These are phyloP conservation scores for Pythium biforme DNA, from an alignment of 352 stramenopile genomes.

Conservation along the genomic window DNA sequence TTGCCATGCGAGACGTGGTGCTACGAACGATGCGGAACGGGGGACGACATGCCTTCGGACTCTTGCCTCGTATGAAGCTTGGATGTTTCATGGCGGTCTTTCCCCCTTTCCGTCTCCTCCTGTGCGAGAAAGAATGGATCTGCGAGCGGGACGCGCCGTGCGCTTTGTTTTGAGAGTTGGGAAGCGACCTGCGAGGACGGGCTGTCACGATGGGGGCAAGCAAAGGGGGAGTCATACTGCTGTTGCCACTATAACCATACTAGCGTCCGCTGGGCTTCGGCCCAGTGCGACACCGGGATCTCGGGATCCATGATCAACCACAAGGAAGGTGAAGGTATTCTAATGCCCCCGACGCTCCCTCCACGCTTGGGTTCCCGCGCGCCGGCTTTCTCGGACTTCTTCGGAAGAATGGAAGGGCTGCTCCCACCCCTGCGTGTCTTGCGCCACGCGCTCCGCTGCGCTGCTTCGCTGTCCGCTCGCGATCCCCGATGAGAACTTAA, in stretches of 20 bases:
- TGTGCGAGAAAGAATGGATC: slow-evolving; percentile 25
- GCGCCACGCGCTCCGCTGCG: slow-evolving; percentile 18
- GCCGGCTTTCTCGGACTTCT: not conserved
- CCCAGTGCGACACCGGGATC: slow-evolving; percentile 60
- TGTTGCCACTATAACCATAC: slow-evolving; percentile 24
- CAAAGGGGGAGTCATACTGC: not conserved
- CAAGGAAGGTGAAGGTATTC: slow-evolving; percentile 77
- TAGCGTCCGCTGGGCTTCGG: slow-evolving; percentile 37
- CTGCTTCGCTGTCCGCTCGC: not conserved
- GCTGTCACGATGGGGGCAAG: not conserved
- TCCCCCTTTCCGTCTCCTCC: slow-evolving; percentile 11
- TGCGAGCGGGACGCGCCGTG: not conserved
- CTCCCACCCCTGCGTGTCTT: slow-evolving; percentile 20
- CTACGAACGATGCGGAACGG: slow-evolving; percentile 1
- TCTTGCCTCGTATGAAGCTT: no score
- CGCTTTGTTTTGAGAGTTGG: slow-evolving; percentile 17
- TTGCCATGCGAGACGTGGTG: not conserved
- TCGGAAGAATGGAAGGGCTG: not conserved
- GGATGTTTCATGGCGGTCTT: no score
- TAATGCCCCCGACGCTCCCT: slow-evolving; percentile 15
- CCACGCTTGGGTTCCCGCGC: not conserved
- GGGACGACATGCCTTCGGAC: no score
- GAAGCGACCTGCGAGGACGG: slow-evolving; percentile 8
- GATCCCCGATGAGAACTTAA: slow-evolving; percentile 59
- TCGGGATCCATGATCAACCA: slow-evolving; percentile 77